Evolutionary conservation across 345 rosid genomes (phyloP), one percentile per base, ranked within the genome.

Genomic region (Raphanus raphanistrum): DNA sequence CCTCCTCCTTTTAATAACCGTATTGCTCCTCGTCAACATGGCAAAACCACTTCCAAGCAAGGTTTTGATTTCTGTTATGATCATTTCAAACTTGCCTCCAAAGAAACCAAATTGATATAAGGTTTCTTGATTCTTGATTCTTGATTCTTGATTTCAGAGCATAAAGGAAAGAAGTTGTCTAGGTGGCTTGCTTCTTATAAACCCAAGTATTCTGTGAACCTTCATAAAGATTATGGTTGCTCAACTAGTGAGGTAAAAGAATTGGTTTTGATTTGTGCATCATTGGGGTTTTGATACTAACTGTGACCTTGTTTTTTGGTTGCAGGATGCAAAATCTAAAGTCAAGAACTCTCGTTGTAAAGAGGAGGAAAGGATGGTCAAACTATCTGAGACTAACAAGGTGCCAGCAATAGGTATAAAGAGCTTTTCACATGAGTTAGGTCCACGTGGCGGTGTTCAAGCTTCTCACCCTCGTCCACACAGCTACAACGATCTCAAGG

Each of bases 341-440:
- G 82, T 54, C 45, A 84, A 66, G 80, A 72, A 58, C 54, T 69
- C 50, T 52, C 78, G 78, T 21, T 21, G 21, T 33, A 77, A 76
- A 71, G 82, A 67, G 16, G 89, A 82, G 33, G 67, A 68, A 32
- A 58, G 41, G 70, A 82, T 65, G 76, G 79, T 63, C 13, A 83
- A 83, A 48, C 72, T 82, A 5, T 64, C 83, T 73, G 78, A 71
- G 4, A 77, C 74, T 80, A 72, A 52, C 73, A 89, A 86, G 80
- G 75, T 70, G 26, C 35, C 89, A 41, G 4, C 48, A 69, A 86
- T 84, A 79, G 84, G 83, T 75, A 36, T 89, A 36, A 91, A 91
- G 81, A 91, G 94, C 72, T 89, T 84, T 75, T 91, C 97, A 17
- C 93, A 91, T 84, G 97, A 91, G 52, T 76, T 91, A 54, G 93